Conservation (phyloP, 176 grass and related monocot species). For the Panicum miliaceum region DNA sequence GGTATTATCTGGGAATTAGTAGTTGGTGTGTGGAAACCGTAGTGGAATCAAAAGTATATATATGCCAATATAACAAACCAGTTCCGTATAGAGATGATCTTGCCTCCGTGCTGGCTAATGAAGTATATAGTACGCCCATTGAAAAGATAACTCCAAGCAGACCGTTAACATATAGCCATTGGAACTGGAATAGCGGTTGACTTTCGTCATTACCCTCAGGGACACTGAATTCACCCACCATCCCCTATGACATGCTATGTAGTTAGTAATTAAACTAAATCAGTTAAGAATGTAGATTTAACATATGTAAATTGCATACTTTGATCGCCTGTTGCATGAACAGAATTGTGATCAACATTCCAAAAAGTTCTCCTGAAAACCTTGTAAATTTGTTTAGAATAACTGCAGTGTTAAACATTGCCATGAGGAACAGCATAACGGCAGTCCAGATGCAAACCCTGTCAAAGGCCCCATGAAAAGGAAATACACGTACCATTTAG, state of each 20-base stretch:
- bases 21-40: conserved; percentile 11
- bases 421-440: conserved; percentile 66
- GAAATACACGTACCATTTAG: conserved; percentile 36
- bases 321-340: conserved; percentile 85
- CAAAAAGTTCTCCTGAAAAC: conserved; percentile 84
- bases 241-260: conserved; percentile 49
- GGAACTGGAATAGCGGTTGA: conserved; percentile 50
- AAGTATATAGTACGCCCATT: conserved; percentile 68
- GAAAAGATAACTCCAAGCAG: conserved; percentile 75
- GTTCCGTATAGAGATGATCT: conserved; percentile 76
- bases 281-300: neutral
- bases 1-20: conserved; percentile 35
- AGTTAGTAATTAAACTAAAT: conserved; percentile 25
- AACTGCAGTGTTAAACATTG: conserved; percentile 69
- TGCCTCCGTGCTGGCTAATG: conserved; percentile 56
- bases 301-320: conserved; percentile 38
- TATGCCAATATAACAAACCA: conserved; percentile 52
- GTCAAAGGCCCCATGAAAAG: conserved; percentile 20
- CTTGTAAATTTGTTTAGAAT: conserved; percentile 91
- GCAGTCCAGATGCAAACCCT: conserved; percentile 96
- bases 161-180: conserved; percentile 84
- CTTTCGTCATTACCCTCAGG: conserved; percentile 64
- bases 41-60: conserved; percentile 26
- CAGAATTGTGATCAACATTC: conserved; percentile 85
- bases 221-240: conserved; percentile 73